phyloP scores from a whole-genome alignment of 2,329 filamentous ascomycete species.

The Periconia digitata region DNA sequence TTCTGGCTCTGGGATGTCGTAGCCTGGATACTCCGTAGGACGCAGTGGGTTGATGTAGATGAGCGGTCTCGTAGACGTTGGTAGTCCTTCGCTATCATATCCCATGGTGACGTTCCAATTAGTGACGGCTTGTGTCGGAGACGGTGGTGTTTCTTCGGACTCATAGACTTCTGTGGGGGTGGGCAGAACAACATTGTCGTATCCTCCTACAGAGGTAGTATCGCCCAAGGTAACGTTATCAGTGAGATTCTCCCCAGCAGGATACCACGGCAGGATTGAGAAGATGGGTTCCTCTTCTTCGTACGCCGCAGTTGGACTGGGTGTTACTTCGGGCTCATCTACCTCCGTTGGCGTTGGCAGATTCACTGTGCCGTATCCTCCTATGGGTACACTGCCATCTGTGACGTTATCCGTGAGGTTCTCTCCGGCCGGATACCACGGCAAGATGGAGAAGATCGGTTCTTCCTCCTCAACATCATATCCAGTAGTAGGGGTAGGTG shows the following conservation, averaged over 20 bases:
- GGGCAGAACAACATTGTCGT: too few relatives aligned
- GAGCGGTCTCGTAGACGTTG: background rate
- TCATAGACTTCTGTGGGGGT: background rate
- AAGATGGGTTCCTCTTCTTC: background rate
- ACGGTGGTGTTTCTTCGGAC: background rate
- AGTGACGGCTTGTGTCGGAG: background rate
- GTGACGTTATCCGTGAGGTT: conserved; percentile 7
- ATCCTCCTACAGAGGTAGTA: too few relatives aligned
- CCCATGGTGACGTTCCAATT: background rate
- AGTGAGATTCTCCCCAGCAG: conserved; percentile 2
- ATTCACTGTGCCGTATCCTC: too few relatives aligned
- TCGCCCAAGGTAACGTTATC: conserved; percentile 7
- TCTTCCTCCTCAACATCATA: background rate
- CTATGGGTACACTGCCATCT: too few relatives aligned
- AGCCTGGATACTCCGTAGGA: conserved; percentile 1
- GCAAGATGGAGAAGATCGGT: conserved; percentile 1
- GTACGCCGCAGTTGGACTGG: background rate
- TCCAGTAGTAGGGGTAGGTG: background rate
- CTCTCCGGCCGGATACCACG: background rate
- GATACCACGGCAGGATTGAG: conserved; percentile 2
- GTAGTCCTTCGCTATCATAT: too few relatives aligned
- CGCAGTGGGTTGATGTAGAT: conserved; percentile 5
- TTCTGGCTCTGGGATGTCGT: background rate
- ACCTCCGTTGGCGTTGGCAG: background rate
- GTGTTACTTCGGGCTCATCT: background rate